phyloP scores from a whole-genome alignment of 331 rosid species.

The Prunus yedoensis region DNA sequence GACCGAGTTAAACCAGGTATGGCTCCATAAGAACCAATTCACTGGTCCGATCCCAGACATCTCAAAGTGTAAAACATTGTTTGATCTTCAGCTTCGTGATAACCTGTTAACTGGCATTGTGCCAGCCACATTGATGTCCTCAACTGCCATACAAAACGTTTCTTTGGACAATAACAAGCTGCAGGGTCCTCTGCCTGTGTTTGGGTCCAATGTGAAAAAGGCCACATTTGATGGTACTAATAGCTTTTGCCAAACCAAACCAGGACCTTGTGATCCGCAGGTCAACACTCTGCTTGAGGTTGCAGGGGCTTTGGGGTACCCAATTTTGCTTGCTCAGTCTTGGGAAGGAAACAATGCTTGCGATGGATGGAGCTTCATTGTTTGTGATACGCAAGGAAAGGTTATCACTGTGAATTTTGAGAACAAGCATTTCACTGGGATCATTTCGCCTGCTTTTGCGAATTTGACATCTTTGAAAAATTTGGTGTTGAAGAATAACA shows the following conservation, averaged over 20 bases:
- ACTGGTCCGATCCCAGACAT: slow-evolving; percentile 62
- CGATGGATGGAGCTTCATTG: slow-evolving; percentile 40
- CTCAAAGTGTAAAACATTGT: slow-evolving; percentile 39
- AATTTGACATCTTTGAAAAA: slow-evolving; percentile 52
- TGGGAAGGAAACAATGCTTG: slow-evolving; percentile 62
- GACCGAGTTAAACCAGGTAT: slow-evolving; percentile 53
- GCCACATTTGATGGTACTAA: slow-evolving; percentile 38
- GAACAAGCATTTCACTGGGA: slow-evolving; percentile 43
- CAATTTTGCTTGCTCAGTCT: slow-evolving; percentile 40
- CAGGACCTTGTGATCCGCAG: slow-evolving; percentile 55
- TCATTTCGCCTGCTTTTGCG: slow-evolving; percentile 61
- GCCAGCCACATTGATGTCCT: slow-evolving; percentile 42
- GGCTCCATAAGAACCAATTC: slow-evolving; percentile 72
- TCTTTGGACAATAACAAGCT: slow-evolving; percentile 54
- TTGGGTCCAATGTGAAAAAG: slow-evolving; percentile 22
- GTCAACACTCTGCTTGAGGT: slow-evolving; percentile 56
- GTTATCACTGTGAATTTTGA: slow-evolving; percentile 37
- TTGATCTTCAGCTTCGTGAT: slow-evolving; percentile 68
- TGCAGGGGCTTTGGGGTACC: slow-evolving; percentile 54
- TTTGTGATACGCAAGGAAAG: slow-evolving; percentile 41
- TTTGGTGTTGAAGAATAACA: slow-evolving; percentile 45
- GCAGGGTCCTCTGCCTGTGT: slow-evolving; percentile 64
- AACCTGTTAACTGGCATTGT: slow-evolving; percentile 62
- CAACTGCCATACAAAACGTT: slow-evolving; percentile 45
- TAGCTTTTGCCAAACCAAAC: slow-evolving; percentile 42